These are phyloP conservation scores for Xylariomycetidae sp. DNA, from an alignment of 2,329 filamentous ascomycete species.

Conservation along the genomic window DNA sequence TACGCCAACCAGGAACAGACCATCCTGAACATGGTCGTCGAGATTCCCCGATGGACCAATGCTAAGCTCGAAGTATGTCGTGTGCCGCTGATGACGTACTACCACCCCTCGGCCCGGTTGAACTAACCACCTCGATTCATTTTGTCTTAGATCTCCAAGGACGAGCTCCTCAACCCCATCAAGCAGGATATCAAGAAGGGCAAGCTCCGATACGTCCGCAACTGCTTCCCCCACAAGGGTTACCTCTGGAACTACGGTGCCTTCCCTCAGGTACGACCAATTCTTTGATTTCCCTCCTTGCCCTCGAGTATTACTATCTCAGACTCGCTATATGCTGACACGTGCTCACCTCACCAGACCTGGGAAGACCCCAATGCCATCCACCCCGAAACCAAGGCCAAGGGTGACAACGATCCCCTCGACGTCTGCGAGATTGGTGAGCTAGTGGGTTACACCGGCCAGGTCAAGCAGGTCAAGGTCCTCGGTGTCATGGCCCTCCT, in stretches of 20 bases:
- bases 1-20: slow-evolving; percentile 96
- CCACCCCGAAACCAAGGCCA: slow-evolving; percentile 98
- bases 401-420: slow-evolving; percentile 98
- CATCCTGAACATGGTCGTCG: slow-evolving; percentile 97
- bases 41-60: slow-evolving; percentile 99
- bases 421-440: slow-evolving; percentile 99
- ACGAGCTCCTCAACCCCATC: slow-evolving; percentile 96
- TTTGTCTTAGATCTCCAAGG: slow-evolving; percentile 81
- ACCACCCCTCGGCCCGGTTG: no score
- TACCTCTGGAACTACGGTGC: slow-evolving; percentile 99
- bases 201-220: slow-evolving; percentile 98
- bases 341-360: no score
- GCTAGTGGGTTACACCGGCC: slow-evolving; percentile 90
- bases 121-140: slow-evolving; percentile 10
- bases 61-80: slow-evolving; percentile 93
- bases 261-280: slow-evolving; percentile 79
- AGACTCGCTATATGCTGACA: no score
- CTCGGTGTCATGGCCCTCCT: slow-evolving; percentile 98
- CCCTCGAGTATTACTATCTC: no score
- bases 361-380: slow-evolving; percentile 97
- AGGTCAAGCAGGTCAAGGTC: slow-evolving; percentile 99
- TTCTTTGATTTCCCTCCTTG: slow-evolving; percentile 5
- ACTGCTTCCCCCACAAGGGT: slow-evolving; percentile 99
- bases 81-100: no score
- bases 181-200: slow-evolving; percentile 99